Evolutionary conservation across 805 yeast species (phyloP).

Genomic region (Kodamaea laetipori): DNA sequence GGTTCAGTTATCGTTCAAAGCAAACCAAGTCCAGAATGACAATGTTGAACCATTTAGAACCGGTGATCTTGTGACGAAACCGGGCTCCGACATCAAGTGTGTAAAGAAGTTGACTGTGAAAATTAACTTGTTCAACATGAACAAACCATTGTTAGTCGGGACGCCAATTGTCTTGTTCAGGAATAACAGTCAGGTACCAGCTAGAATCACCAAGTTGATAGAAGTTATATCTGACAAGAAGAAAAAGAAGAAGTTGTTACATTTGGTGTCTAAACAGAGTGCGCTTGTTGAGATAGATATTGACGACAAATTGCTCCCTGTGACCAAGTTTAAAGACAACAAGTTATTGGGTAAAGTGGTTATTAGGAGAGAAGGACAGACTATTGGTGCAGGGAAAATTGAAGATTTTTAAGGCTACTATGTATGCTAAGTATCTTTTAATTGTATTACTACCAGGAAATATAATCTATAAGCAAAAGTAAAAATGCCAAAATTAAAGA

Average conservation of each 20-base stretch:
- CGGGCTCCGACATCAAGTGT: conserved; percentile 27
- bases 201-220: conserved; percentile 55
- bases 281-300: conserved; percentile 62
- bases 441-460: conserved; percentile 21
- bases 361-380: conserved; percentile 65
- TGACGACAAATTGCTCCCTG: conserved; percentile 51
- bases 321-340: conserved; percentile 50
- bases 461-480: conserved; percentile 56
- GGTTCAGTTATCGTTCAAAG: conserved; percentile 49
- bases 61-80: conserved; percentile 53
- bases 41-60: conserved; percentile 59
- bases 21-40: conserved; percentile 48
- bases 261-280: conserved; percentile 58
- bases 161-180: conserved; percentile 76
- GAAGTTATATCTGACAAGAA: conserved; percentile 24
- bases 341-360: conserved; percentile 66
- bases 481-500: conserved; percentile 60
- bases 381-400: conserved; percentile 67
- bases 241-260: conserved; percentile 40
- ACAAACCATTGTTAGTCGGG: conserved; percentile 77
- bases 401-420: conserved; percentile 17
- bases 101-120: conserved; percentile 31
- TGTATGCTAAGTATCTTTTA: neutral
- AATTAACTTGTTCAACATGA: conserved; percentile 43
- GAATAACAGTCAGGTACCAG: conserved; percentile 72